A percentile compares a stretch with the other conserved stretches of the same genome.
Conservation (phyloP, 1,284 basidiomycete species). For the Neotropicomus parvogracilis region DNA sequence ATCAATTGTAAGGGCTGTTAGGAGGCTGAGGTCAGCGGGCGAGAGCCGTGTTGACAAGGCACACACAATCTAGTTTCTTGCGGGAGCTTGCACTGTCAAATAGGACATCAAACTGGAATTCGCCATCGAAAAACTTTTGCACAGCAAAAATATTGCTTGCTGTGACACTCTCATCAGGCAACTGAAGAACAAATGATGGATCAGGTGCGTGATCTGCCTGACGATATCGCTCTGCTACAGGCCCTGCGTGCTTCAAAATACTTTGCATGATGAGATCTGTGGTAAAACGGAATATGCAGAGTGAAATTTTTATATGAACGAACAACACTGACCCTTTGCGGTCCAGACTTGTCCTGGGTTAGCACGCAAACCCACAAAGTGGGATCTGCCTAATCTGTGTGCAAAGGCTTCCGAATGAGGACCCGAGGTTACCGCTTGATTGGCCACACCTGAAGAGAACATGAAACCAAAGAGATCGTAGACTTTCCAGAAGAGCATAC, state of each 20-base stretch:
- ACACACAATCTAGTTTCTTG: constrained; percentile 59
- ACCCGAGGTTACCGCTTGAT: constrained; percentile 50
- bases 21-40: constrained; percentile 11
- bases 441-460: constrained; percentile 49
- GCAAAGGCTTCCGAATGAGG: constrained; percentile 58
- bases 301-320: not conserved
- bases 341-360: constrained; percentile 74
- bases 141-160: constrained; percentile 81
- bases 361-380: constrained; percentile 65
- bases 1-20: constrained; percentile 55
- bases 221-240: constrained; percentile 53
- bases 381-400: constrained; percentile 66
- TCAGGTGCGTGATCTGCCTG: constrained; percentile 60
- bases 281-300: constrained; percentile 1
- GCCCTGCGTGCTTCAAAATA: constrained; percentile 57
- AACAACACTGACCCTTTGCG: constrained; percentile 61
- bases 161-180: constrained; percentile 70
- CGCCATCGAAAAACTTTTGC: constrained; percentile 80
- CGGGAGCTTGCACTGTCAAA: constrained; percentile 71
- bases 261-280: constrained; percentile 66
- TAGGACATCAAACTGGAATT: constrained; percentile 84
- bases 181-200: constrained; percentile 71
- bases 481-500: constrained; percentile 38
- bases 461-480: not conserved
- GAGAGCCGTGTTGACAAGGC: constrained; percentile 1